Evolutionary conservation across 352 stramenopile genomes (phyloP).

Genomic region (Globisporangium ultimum): DNA sequence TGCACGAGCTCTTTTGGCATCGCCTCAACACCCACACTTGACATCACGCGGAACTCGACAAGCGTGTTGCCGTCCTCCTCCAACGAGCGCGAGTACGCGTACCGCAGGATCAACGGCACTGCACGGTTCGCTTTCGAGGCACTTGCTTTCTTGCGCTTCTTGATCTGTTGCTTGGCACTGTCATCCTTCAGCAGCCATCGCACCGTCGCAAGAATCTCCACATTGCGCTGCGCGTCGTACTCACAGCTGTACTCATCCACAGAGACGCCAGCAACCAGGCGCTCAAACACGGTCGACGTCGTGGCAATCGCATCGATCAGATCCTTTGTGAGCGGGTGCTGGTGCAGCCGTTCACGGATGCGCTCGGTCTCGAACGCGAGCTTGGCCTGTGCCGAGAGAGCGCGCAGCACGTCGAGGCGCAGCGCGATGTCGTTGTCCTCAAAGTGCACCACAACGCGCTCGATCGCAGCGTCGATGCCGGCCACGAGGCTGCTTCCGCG

Average conservation of each 20-base stretch:
- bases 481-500: conserved; percentile 57
- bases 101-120: conserved; percentile 36
- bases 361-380: conserved; percentile 69
- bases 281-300: conserved; percentile 42
- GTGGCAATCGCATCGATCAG: conserved; percentile 50
- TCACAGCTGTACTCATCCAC: conserved; percentile 62
- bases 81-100: conserved; percentile 44
- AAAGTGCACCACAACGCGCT: conserved; percentile 70
- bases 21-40: conserved; percentile 33
- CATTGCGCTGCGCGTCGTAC: conserved; percentile 61
- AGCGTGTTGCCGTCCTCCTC: conserved; percentile 31
- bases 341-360: conserved; percentile 47
- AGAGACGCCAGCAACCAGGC: conserved; percentile 30
- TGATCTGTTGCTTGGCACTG: conserved; percentile 16
- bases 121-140: conserved; percentile 10
- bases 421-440: conserved; percentile 65
- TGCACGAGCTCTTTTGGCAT: conserved; percentile 47
- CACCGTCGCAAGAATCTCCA: conserved; percentile 53
- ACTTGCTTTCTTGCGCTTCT: conserved; percentile 28
- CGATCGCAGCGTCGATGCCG: conserved; percentile 62
- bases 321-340: conserved; percentile 63
- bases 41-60: conserved; percentile 40
- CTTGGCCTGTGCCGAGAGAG: conserved; percentile 49
- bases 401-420: conserved; percentile 63
- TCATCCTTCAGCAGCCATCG: conserved; percentile 38